These are phyloP conservation scores for Penicillium sclerotigenum DNA, from an alignment of 2,329 filamentous ascomycete genomes.

Conservation along the genomic window DNA sequence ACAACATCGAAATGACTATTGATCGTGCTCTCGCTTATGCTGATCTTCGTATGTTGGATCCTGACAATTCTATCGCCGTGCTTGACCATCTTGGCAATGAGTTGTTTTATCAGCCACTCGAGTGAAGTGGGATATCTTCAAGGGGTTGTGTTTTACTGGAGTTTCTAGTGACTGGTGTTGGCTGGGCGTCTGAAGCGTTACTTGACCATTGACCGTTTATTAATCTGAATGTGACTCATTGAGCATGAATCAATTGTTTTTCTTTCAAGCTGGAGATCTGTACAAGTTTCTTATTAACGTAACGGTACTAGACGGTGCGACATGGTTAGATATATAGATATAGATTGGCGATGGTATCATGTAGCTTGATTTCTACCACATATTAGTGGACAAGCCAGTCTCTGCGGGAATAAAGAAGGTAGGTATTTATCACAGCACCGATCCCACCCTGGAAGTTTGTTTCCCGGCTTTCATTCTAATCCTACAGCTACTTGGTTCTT, in stretches of 20 bases:
- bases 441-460: neutral
- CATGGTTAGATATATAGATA: neutral
- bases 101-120: neutral
- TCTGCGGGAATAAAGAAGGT: neutral
- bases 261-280: neutral
- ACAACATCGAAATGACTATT: neutral
- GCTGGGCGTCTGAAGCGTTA: neutral
- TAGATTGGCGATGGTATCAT: neutral
- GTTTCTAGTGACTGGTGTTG: neutral
- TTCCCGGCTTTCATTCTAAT: neutral
- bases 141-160: neutral
- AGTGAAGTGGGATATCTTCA: neutral
- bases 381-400: too few relatives aligned
- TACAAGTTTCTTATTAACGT: neutral
- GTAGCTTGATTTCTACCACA: neutral
- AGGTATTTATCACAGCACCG: neutral
- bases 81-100: conserved; percentile 2
- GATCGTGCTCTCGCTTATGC: conserved; percentile 3
- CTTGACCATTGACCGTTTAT: neutral
- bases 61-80: neutral
- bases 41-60: neutral
- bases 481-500: neutral
- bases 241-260: neutral
- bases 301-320: neutral
- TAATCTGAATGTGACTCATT: neutral